Evolutionary conservation across 805 yeast genomes (phyloP), one percentile per base, ranked within the genome.

Genomic region (Wickerhamia fluorescens): DNA sequence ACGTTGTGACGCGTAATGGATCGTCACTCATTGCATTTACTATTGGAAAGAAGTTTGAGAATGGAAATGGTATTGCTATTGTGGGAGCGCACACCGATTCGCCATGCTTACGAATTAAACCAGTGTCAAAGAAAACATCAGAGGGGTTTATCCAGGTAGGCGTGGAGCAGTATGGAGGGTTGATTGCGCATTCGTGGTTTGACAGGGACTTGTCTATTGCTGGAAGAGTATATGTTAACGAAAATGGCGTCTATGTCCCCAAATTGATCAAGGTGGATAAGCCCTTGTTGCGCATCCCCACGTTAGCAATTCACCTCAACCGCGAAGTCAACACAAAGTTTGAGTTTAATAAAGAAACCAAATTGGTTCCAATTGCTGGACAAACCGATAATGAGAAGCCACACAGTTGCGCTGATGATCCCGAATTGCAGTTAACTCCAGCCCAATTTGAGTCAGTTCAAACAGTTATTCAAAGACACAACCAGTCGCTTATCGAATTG

Each of bases 21-120:
- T 84, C 95, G 3, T 84, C 96, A 1, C 64, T 89, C 15, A 77
- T 89, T 40, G 96, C 95, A 1, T 88, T 89, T 56, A 72, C 78
- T 2, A 78, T 86, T 12, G 96, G 96, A 20, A 68, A 68, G 2
- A 49, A 73, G 27, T 84, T 82, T 75, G 45, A 52, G 29, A 77
- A 82, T 3, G 95, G 95, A 7, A 76, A 79, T 38, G 89, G 95
- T 7, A 66, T 87, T 37, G 75, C 96, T 4, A 78, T 92, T 30
- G 81, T 88, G 20, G 98, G 97, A 11, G 95, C 96, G 2, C 98
- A 89, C 56, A 88, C 96, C 0, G 98, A 89, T 54, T 83, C 95
- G 4, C 97, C 97, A 7, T 76, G 85, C 18, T 65, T 89, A 40
- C 71, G 94, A 49, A 73, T 89, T 41, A 92, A 89, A 58, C 98